phyloP scores from a whole-genome alignment of 192 early-diverging fungal species.

The Phlyctochytrium bullatum region DNA sequence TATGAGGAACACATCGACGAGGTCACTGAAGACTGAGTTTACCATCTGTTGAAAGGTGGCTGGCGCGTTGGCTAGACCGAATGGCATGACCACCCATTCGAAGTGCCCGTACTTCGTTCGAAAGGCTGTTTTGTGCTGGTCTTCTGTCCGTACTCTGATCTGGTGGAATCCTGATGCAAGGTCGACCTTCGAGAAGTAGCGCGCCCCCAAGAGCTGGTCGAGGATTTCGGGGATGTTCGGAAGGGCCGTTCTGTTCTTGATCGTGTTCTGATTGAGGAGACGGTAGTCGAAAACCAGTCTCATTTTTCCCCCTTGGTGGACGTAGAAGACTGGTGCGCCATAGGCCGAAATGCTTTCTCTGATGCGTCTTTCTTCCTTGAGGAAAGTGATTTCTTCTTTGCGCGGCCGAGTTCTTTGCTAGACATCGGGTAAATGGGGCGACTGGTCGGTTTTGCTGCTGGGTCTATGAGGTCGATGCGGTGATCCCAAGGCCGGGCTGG shows the following conservation, averaged over 20 bases:
- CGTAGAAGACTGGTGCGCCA: slow-evolving; percentile 20
- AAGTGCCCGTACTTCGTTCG: slow-evolving; percentile 31
- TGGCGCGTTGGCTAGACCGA: slow-evolving; percentile 60
- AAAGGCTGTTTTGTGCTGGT: slow-evolving; percentile 21
- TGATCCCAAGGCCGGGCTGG: background rate
- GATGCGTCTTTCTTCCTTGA: slow-evolving; percentile 9
- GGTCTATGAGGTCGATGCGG: background rate
- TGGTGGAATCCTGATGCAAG: slow-evolving; percentile 22
- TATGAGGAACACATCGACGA: slow-evolving; percentile 8
- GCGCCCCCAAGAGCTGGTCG: slow-evolving; percentile 5
- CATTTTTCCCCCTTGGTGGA: slow-evolving; percentile 21
- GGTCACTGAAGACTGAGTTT: slow-evolving; percentile 42
- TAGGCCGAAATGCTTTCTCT: slow-evolving; percentile 15
- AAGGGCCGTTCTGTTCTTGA: slow-evolving; percentile 21
- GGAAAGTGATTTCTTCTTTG: slow-evolving; percentile 13
- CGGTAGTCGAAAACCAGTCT: slow-evolving; percentile 22
- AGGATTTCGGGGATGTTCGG: slow-evolving; percentile 20
- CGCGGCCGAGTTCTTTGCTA: slow-evolving; percentile 7
- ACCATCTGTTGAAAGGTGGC: slow-evolving; percentile 54
- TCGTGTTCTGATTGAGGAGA: slow-evolving; percentile 40
- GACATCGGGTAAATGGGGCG: slow-evolving; percentile 13
- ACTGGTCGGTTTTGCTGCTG: background rate
- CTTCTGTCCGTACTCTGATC: slow-evolving; percentile 13
- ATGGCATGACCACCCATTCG: slow-evolving; percentile 59
- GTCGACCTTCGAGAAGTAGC: slow-evolving; percentile 22